Evolutionary conservation across 2,329 filamentous ascomycete genomes (phyloP).

Genomic region (Coniochaeta sp.): DNA sequence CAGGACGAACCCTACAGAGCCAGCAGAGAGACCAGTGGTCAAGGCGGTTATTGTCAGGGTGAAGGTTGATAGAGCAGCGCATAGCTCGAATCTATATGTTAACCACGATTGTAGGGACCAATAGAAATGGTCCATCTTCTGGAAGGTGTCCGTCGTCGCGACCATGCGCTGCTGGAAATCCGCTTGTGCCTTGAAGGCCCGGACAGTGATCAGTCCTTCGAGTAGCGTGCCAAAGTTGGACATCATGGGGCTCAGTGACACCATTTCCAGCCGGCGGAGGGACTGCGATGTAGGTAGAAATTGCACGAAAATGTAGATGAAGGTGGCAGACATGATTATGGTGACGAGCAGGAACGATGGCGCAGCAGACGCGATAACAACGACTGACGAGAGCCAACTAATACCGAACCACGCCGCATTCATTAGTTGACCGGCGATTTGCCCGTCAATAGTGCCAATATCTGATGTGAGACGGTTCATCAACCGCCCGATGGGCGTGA

Average conservation of each 20-base stretch:
- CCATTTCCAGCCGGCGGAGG: constrained; percentile 78
- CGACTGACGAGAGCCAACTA: constrained; percentile 62
- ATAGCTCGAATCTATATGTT: constrained; percentile 65
- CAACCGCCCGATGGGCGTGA: constrained; percentile 78
- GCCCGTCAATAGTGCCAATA: constrained; percentile 81
- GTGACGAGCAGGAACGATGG: constrained; percentile 71
- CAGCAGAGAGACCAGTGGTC: constrained; percentile 65
- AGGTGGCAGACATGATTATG: constrained; percentile 55
- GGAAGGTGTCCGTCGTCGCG: constrained; percentile 75
- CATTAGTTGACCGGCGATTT: constrained; percentile 70
- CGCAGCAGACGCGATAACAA: constrained; percentile 73
- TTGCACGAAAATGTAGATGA: constrained; percentile 64
- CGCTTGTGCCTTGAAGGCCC: constrained; percentile 70
- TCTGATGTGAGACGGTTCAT: constrained; percentile 92
- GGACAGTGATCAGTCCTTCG: constrained; percentile 78
- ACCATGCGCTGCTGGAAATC: constrained; percentile 78
- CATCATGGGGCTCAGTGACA: constrained; percentile 79
- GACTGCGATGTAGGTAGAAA: constrained; percentile 82
- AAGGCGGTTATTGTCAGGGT: constrained; percentile 67
- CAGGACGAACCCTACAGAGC: constrained; percentile 76
- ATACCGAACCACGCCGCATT: constrained; percentile 63
- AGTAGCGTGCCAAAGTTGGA: constrained; percentile 87
- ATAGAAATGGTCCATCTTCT: constrained; percentile 94
- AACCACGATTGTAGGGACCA: constrained; percentile 86
- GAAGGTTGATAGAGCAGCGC: constrained; percentile 69